Evolutionary conservation across 768 basidiomycete species (phyloP), one percentile per base, ranked within the genome.

Genomic region (Boletus tylopilopsis): DNA sequence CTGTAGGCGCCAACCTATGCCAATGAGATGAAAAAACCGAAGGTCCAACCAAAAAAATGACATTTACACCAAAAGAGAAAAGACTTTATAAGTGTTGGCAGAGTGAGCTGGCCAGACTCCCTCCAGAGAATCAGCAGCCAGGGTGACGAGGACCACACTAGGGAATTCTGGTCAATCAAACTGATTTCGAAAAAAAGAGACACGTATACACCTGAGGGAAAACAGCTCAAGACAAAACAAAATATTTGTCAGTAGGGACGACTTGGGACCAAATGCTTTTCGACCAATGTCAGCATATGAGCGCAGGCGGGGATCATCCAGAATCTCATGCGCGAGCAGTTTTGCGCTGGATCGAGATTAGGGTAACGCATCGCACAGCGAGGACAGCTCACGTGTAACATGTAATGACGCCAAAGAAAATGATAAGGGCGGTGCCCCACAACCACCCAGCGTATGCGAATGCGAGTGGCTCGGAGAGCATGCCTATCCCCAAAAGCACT

Each of bases 361-460:
- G 42, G 42, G 16, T 22, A 10, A 45, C 37, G 39, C 10, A 13
- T 21, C 29, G 18, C 27, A 42, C 16, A 19, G 5, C 5, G 23
- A 32, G 33, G 30, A 41, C 24, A 8, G 78, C 87, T 49, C 61
- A 94, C 91, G 91, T 94, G 67, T 96, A 90, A 63, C 91, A 95
- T 8, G 92, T 86, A 16, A 94, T 67, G 50, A 78, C 76, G 0
- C 87, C 91, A 59, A 92, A 94, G 45, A 80, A 78, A 11, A 90
- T 62, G 49, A 95, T 80, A 15, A 97, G 72, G 22, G 77, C 7
- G 1, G 84, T 85, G 1, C 95, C 94, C 32, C 76, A 72, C 16
- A 85, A 69, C 94, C 94, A 97, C 4, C 94, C 95, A 2, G 91
- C 81, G 59, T 90, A 91, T 1, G 93, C 82, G 60, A 96, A 95